Conservation (phyloP, 2,329 filamentous ascomycete species). For the Leptodontidium sp. region DNA sequence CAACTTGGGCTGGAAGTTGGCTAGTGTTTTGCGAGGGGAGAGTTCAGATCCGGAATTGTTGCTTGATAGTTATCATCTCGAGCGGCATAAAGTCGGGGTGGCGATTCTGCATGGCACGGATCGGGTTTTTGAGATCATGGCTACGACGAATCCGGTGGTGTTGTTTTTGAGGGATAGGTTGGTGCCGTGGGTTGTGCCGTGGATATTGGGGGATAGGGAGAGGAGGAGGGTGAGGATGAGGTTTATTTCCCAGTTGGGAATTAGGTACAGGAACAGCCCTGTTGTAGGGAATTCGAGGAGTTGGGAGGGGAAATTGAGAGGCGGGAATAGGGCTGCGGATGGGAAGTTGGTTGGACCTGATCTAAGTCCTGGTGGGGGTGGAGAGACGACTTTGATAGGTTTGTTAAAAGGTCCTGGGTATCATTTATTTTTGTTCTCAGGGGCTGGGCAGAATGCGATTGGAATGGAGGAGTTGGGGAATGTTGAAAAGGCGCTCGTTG, state of each 20-base stretch:
- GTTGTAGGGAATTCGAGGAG: conserved; percentile 48
- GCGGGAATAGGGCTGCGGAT: conserved; percentile 57
- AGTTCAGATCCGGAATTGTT: conserved; percentile 47
- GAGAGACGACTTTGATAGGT: conserved; percentile 22
- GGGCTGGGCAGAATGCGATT: conserved; percentile 12
- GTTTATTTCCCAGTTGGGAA: conserved; percentile 52
- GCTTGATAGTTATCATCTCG: conserved; percentile 57
- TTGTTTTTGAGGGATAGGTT: conserved; percentile 51
- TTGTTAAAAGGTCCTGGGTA: conserved; percentile 5
- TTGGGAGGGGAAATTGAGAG: conserved; percentile 50
- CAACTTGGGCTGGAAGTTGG: conserved; percentile 50
- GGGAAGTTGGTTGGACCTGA: conserved; percentile 39
- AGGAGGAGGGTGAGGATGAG: conserved; percentile 42
- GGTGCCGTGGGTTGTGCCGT: conserved; percentile 51
- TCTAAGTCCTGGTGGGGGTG: neutral
- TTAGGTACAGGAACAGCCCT: conserved; percentile 53
- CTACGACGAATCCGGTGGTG: conserved; percentile 49
- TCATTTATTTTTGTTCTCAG: conserved; percentile 16
- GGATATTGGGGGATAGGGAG: conserved; percentile 41
- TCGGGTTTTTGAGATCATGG: conserved; percentile 50
- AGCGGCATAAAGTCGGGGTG: conserved; percentile 56
- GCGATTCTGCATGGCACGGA: conserved; percentile 54
- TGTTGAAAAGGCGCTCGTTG: neutral
- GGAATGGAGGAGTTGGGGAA: neutral
- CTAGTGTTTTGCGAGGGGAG: conserved; percentile 48